Evolutionary conservation across 805 yeast genomes (phyloP).

Genomic region (Barnettozyma vustinii): DNA sequence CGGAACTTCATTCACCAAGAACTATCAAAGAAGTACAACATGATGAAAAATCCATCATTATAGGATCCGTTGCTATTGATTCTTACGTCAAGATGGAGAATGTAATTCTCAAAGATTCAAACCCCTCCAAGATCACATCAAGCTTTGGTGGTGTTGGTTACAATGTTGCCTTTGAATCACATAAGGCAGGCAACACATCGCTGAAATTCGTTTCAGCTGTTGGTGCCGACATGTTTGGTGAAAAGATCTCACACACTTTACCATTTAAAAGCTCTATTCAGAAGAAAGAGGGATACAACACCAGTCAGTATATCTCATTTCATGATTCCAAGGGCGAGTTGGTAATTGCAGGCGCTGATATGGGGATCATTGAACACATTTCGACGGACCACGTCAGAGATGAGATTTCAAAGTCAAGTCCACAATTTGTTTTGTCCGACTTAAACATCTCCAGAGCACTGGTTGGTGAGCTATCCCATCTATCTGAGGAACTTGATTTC

Average conservation of each 20-base stretch:
- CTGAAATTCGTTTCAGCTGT: conserved; percentile 51
- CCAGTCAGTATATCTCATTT: conserved; percentile 72
- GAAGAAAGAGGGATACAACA: conserved; percentile 21
- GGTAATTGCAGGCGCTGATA: conserved; percentile 76
- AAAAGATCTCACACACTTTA: conserved; percentile 30
- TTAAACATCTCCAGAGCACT: conserved; percentile 53
- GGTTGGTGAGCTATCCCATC: conserved; percentile 31
- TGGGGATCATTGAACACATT: conserved; percentile 59
- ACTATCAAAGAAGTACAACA: not conserved
- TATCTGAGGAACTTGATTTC: conserved; percentile 24
- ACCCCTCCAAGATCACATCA: conserved; percentile 55
- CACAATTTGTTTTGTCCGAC: conserved; percentile 55
- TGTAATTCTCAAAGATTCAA: conserved; percentile 51
- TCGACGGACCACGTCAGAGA: conserved; percentile 36
- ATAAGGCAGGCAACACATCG: conserved; percentile 27
- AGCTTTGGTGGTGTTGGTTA: conserved; percentile 83
- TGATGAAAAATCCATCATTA: conserved; percentile 35
- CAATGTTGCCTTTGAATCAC: conserved; percentile 66
- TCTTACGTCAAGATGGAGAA: conserved; percentile 46
- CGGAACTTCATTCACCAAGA: not conserved
- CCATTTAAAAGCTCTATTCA: conserved; percentile 25
- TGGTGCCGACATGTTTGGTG: conserved; percentile 55
- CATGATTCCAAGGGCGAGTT: conserved; percentile 60
- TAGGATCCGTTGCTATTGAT: conserved; percentile 79
- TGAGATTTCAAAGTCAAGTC: conserved; percentile 36